These are phyloP conservation scores for Eucalyptus cloeziana DNA, from an alignment of 345 rosid genomes.

Conservation along the genomic window DNA sequence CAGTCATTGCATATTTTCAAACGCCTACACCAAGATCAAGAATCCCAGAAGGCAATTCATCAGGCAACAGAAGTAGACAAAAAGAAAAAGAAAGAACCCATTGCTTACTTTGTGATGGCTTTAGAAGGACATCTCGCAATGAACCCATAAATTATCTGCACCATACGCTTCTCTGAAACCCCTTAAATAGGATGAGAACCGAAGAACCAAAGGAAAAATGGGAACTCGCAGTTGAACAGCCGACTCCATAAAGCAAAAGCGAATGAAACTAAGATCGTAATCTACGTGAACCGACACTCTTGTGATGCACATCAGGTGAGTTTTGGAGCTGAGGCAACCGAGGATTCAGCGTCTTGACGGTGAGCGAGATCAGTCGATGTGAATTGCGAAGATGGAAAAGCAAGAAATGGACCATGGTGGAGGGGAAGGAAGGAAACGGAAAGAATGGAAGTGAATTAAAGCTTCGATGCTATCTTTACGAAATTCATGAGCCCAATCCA, in stretches of 20 bases:
- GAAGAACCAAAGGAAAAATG: not conserved
- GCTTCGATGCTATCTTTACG: not conserved
- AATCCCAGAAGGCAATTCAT: not conserved
- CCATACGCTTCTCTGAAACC: not conserved
- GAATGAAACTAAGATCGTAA: not conserved
- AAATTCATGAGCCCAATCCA: not conserved
- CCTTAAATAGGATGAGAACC: not conserved
- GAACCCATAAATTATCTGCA: not conserved
- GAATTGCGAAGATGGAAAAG: not conserved
- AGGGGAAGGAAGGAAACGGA: not conserved
- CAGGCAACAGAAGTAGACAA: not conserved
- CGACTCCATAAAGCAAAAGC: not conserved
- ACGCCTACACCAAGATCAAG: not conserved
- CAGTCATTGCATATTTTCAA: conserved; percentile 8
- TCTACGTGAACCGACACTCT: not conserved
- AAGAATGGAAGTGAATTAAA: not conserved
- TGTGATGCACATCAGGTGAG: not conserved
- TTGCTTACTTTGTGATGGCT: not conserved
- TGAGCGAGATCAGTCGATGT: not conserved
- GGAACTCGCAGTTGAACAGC: not conserved
- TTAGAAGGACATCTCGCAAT: not conserved
- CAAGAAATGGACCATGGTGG: not conserved
- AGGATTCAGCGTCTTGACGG: not conserved
- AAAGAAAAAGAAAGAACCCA: not conserved
- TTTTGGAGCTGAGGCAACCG: not conserved